Base-by-base conservation (phyloP, 495 filamentous ascomycete species). In the Podospora tetraspora region DNA sequence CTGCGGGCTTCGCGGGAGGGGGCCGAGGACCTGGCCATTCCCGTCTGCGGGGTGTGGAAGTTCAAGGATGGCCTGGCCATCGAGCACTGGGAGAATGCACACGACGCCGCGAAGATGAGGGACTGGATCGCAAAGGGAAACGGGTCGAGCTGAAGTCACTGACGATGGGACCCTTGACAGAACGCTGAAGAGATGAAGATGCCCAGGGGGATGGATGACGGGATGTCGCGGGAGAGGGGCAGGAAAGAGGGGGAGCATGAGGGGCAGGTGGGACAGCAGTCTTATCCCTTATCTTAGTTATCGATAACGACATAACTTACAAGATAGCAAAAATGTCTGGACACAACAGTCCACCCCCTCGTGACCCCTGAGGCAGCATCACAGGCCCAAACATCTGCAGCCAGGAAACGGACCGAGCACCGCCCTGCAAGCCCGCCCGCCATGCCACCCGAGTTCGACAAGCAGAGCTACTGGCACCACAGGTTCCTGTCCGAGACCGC, bases 391-490 rank as follows among this genome's bases (percentile, higher is more conserved):
- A 30, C 29, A 9, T 43, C 13, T 19, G 34, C 43, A n/a, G 43
- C 16, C 43, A 27, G 27, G 25, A 52, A 52, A 52, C 37, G 37
- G 37, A 52, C 37, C 16, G 37, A 52, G 19, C 37, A 52, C 5
- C 37, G 37, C 16, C 16, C 6, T 19, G 37, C 37, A 52, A 52
- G 3, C 16, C 37, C 37, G 37, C 25, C 25, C 25, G 25, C 16
- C 43, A 68, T 68, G 61, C 61, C 60, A 13, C 23, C 67, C n/a
- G 73, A 79, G 60, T 80, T 78, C 69, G 78, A 81, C 32, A 76
- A 79, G 24, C 78, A 77, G 61, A 75, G 70, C 34, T 82, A 82
- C 61, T 82, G 79, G 80, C 78, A 74, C 27, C 24, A 70, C 5
- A 76, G 80, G 22, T 82, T 82, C 68, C 57, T 52, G 6, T 72